These are phyloP conservation scores for Rhizopogon vinicolor DNA, from an alignment of 768 basidiomycete species.

Conservation along the genomic window DNA sequence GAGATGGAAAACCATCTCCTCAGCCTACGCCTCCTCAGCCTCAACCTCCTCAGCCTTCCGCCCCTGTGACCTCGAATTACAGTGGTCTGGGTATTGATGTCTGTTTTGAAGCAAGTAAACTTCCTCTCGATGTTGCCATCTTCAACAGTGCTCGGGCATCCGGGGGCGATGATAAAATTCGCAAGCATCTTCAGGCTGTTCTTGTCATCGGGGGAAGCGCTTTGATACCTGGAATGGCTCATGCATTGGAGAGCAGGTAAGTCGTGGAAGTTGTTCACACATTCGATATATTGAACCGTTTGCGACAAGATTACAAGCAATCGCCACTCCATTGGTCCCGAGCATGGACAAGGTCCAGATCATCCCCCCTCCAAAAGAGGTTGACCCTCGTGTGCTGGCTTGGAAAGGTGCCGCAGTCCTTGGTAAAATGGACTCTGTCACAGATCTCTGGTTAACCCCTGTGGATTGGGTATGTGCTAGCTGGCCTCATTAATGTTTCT, in stretches of 20 bases:
- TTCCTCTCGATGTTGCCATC: conserved; percentile 89
- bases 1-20: conserved; percentile 32
- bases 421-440: conserved; percentile 85
- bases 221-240: conserved; percentile 74
- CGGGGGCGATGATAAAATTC: conserved; percentile 84
- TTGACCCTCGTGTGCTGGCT: conserved; percentile 83
- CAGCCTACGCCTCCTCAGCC: conserved; percentile 23
- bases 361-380: conserved; percentile 90
- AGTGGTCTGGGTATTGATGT: conserved; percentile 66
- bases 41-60: conserved; percentile 8
- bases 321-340: conserved; percentile 75
- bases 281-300: background rate
- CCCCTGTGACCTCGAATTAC: conserved; percentile 27
- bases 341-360: conserved; percentile 89
- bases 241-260: conserved; percentile 85
- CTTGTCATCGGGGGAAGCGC: conserved; percentile 85
- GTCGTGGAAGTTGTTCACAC: background rate
- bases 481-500: background rate
- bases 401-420: conserved; percentile 97
- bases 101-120: conserved; percentile 78
- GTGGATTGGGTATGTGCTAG: conserved; percentile 74
- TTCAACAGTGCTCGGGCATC: conserved; percentile 89
- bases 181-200: conserved; percentile 84
- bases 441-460: conserved; percentile 84
- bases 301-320: conserved; percentile 62